Conservation (phyloP, 1,284 basidiomycete species). For the Golubevia pallescens region DNA sequence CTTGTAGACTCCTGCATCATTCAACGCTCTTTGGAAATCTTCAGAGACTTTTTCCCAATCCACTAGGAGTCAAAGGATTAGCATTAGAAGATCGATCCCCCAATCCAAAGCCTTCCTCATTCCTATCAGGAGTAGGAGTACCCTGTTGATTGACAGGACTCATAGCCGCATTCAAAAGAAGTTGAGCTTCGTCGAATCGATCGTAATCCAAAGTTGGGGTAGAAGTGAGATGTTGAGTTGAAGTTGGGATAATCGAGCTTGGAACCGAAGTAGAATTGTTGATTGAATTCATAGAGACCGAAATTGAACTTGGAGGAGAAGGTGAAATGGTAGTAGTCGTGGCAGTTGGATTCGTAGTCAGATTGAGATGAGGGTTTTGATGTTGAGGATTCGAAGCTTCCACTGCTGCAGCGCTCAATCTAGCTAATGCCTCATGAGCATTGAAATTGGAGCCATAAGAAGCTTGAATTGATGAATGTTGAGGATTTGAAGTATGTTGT, state of each 20-base stretch:
- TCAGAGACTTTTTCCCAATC: too few relatives aligned
- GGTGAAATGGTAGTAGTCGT: too few relatives aligned
- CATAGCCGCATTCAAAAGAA: slow-evolving; percentile 35
- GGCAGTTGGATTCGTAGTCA: neutral
- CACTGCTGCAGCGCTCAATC: neutral
- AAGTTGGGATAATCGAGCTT: neutral
- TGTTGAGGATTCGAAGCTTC: neutral
- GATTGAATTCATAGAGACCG: neutral
- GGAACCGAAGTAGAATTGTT: neutral
- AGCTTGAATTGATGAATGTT: neutral
- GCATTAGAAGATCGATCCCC: too few relatives aligned
- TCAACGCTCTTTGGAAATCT: too few relatives aligned
- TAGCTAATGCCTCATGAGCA: neutral
- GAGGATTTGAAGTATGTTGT: too few relatives aligned
- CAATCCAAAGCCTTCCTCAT: neutral
- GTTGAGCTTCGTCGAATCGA: slow-evolving; percentile 31
- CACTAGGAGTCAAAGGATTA: too few relatives aligned
- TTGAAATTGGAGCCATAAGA: neutral
- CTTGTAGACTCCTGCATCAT: too few relatives aligned
- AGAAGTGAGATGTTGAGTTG: neutral
- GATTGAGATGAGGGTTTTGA: neutral
- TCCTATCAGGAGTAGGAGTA: neutral
- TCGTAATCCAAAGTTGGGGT: slow-evolving; percentile 8
- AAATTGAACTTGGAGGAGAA: neutral
- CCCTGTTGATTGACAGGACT: slow-evolving; percentile 16